Evolutionary conservation across 2,329 filamentous ascomycete species (phyloP), one percentile per base, ranked within the genome.

Genomic region (Bipolaris zeicola): DNA sequence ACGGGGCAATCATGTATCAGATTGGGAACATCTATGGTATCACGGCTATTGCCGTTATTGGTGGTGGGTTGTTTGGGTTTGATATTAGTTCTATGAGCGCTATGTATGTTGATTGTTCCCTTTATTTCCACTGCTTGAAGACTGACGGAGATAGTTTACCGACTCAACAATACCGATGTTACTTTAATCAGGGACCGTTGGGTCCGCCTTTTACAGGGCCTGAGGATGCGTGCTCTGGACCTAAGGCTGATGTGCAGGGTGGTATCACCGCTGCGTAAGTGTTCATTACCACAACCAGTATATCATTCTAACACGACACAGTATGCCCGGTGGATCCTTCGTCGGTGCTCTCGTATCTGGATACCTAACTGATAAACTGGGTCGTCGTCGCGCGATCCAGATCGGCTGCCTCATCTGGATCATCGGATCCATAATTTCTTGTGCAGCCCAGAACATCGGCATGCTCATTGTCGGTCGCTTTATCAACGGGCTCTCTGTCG

Each of bases 61-160:
- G 88, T 64, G 89, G 89, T 71, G 85, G 84, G 22, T 80, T 92
- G 24, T 92, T 92, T 68, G 90, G 90, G 65, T 92, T 92, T 71
- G 90, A 92, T 76, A 91, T 92, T 67, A 86, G 84, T 53, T 89
- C 87, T 41, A 91, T 92, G 88, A 87, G 85, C 55, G 77, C 78
- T 8, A 78, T 79, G 66, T 78, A 64, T 39, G 65, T n/a, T 79
- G 66, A 77, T 63, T 39, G 64, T 16, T 10, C 20, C 24, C 24
- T 3, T 28, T 11, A 24, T 16, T 3, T 6, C 8, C 26, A 11
- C 26, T 28, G 26, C 26, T 10, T 6, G 22, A 18, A n/a, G 10
- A 3, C 75, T 56, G 72, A 79, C 70, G 66, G 52, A 22, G 6
- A 68, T 53, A 82, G 80, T 71, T 80, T 92, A 36, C 86, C 86